Evolutionary conservation across 192 early-diverging fungal genomes (phyloP).

Genomic region (Mortierella alpina): DNA sequence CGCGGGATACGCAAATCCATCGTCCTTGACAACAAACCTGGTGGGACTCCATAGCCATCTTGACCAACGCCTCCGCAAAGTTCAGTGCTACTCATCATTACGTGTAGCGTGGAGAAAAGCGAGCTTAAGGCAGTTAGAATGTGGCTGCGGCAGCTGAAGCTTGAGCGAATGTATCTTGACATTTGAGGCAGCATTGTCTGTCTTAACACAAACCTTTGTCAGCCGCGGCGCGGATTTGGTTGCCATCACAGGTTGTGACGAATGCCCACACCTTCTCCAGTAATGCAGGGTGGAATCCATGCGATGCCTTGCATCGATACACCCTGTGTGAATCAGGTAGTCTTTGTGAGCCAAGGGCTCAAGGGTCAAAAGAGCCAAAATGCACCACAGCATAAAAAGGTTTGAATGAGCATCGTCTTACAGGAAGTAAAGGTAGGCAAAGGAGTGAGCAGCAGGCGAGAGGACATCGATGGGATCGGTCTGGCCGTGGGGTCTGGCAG

Average conservation of each 20-base stretch:
- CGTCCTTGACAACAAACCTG: constrained; percentile 21
- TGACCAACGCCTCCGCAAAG: constrained; percentile 54
- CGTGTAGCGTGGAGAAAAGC: too few species aligned
- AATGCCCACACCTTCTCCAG: constrained; percentile 55
- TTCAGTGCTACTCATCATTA: constrained; percentile 38
- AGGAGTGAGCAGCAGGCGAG: constrained; percentile 48
- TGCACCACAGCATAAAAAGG: not conserved
- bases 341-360: not conserved
- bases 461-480: constrained; percentile 57
- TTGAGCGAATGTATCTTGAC: not conserved
- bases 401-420: constrained; percentile 26
- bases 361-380: not conserved
- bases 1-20: not conserved
- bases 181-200: constrained; percentile 25
- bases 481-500: constrained; percentile 18
- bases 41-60: constrained; percentile 41
- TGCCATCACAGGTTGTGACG: constrained; percentile 50
- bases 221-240: constrained; percentile 47
- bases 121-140: not conserved
- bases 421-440: constrained; percentile 65
- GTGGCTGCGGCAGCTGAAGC: not conserved
- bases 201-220: constrained; percentile 47
- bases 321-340: constrained; percentile 29
- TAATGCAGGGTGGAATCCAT: constrained; percentile 49
- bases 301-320: constrained; percentile 50